A percentile compares a stretch with the other conserved stretches of the same genome.
phyloP scores from a whole-genome alignment of 2,329 filamentous ascomycete genomes.

The Orbilia blumenaviensis region DNA sequence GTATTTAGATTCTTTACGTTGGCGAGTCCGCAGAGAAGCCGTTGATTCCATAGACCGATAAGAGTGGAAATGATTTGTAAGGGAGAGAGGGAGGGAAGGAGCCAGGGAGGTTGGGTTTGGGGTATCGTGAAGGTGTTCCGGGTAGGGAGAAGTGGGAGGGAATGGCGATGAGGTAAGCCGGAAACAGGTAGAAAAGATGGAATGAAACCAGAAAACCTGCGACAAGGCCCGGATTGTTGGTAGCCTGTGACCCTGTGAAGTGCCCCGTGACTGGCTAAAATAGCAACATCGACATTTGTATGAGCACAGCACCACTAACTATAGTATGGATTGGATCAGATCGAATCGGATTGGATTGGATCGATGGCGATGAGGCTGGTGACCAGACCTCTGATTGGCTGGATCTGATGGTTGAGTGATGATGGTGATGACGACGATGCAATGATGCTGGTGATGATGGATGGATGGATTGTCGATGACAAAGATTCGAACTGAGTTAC shows the following conservation, averaged over 20 bases:
- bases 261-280: slow-evolving; percentile 11
- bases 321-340: too few relatives aligned
- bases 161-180: slow-evolving; percentile 54
- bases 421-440: background rate
- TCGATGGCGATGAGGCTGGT: background rate
- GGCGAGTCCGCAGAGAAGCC: slow-evolving; percentile 13
- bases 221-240: slow-evolving; percentile 21
- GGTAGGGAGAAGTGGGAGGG: slow-evolving; percentile 21
- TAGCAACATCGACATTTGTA: background rate
- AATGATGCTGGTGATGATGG: too few relatives aligned
- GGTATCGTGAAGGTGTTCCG: slow-evolving; percentile 2
- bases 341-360: background rate
- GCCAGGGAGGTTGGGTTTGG: background rate
- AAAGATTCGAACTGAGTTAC: too few relatives aligned
- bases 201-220: slow-evolving; percentile 41
- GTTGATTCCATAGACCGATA: slow-evolving; percentile 41
- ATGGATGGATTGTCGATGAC: too few relatives aligned
- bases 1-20: slow-evolving; percentile 43
- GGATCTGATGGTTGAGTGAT: background rate
- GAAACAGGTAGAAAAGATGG: slow-evolving; percentile 23
- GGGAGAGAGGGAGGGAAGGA: too few relatives aligned
- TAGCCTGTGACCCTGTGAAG: background rate
- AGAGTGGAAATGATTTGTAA: background rate
- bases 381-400: background rate
- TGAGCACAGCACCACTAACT: background rate